Evolutionary conservation across 305 asterid genomes (phyloP).

Genomic region (Fraxinus floribunda): DNA sequence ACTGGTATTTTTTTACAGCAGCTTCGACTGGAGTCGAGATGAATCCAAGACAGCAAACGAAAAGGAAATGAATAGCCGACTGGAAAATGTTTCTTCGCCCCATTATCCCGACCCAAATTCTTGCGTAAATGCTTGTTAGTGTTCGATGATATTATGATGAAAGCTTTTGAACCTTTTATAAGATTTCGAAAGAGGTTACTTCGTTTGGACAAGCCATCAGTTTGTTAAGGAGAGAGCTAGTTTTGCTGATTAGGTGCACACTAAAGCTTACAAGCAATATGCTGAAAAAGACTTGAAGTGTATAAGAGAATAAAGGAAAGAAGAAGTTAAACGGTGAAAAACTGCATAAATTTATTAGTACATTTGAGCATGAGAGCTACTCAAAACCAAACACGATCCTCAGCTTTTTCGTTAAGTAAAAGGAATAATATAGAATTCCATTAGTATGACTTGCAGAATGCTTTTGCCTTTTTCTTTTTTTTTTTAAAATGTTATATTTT

Average conservation of each 20-base stretch:
- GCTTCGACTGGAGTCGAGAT: conserved; percentile 39
- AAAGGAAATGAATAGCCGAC: conserved; percentile 13
- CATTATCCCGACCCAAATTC: conserved; percentile 30
- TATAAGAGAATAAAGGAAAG: conserved; percentile 18
- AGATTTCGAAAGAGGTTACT: conserved; percentile 12
- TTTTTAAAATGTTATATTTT: not conserved
- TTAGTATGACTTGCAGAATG: conserved; percentile 21
- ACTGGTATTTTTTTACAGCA: conserved; percentile 51
- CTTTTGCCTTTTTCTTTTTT: not conserved
- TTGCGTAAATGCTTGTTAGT: not conserved
- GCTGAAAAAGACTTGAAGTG: conserved; percentile 33
- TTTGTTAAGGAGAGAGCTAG: conserved; percentile 41
- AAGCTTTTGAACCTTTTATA: conserved; percentile 26
- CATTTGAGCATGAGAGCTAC: conserved; percentile 40
- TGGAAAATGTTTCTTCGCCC: conserved; percentile 18
- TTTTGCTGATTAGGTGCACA: conserved; percentile 39
- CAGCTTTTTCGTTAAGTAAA: conserved; percentile 50
- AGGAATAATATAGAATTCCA: conserved; percentile 13
- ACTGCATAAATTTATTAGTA: conserved; percentile 2
- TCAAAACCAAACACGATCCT: conserved; percentile 40
- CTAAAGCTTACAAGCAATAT: conserved; percentile 61
- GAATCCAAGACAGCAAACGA: conserved; percentile 30
- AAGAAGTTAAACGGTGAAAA: not conserved
- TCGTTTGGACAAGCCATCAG: conserved; percentile 34
- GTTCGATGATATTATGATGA: not conserved